Evolutionary conservation across 2,329 filamentous ascomycete species (phyloP).

Genomic region (Didymella lethalis): DNA sequence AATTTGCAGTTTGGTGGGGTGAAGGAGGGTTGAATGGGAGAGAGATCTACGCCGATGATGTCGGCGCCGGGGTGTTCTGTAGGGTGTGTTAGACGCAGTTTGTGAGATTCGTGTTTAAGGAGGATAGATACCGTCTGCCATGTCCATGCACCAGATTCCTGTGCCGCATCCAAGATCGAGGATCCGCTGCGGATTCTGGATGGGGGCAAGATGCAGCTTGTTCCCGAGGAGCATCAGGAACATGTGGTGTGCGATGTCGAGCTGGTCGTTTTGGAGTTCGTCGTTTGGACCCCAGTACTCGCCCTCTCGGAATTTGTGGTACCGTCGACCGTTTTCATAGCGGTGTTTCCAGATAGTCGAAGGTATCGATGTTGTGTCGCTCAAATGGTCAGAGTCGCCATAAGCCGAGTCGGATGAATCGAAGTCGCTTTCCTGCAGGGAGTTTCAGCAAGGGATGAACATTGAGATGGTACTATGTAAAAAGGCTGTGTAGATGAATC

Average conservation of each 20-base stretch:
- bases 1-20: slow-evolving; percentile 56
- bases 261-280: slow-evolving; percentile 39
- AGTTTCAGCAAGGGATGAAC: background rate
- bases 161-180: slow-evolving; percentile 41
- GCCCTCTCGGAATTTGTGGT: slow-evolving; percentile 44
- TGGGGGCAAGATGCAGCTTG: slow-evolving; percentile 36
- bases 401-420: slow-evolving; percentile 38
- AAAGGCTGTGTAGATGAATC: background rate
- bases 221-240: slow-evolving; percentile 34
- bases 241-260: slow-evolving; percentile 42
- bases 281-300: slow-evolving; percentile 46
- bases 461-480: background rate
- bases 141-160: slow-evolving; percentile 43
- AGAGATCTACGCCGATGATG: slow-evolving; percentile 57
- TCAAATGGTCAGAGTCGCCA: slow-evolving; percentile 33
- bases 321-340: slow-evolving; percentile 45
- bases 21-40: slow-evolving; percentile 57
- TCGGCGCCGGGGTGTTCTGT: slow-evolving; percentile 42
- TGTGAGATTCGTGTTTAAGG: background rate
- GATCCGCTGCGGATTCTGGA: slow-evolving; percentile 28
- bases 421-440: slow-evolving; percentile 15
- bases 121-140: slow-evolving; percentile 28
- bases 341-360: slow-evolving; percentile 43
- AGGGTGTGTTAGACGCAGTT: background rate
- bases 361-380: slow-evolving; percentile 44